Evolutionary conservation across 2,329 filamentous ascomycete genomes (phyloP), one percentile per base, ranked within the genome.

Genomic region (Periconia macrospinosa): DNA sequence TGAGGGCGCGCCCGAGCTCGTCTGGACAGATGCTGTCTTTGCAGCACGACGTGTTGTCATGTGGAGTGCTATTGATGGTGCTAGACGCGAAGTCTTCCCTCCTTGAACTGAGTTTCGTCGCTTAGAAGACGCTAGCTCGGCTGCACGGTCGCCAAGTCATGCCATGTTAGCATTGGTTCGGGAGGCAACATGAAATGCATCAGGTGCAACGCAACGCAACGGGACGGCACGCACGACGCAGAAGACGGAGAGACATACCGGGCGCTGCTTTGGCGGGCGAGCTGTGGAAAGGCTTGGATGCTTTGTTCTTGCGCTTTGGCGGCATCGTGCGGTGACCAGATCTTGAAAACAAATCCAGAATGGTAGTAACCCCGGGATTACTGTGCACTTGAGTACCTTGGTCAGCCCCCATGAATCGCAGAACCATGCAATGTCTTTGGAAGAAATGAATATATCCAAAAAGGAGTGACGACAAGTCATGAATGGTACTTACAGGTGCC

Each of bases 41-140:
- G 71, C 70, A 67, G 73, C 72, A 62, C 71, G 71, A 53, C 78
- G 73, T 47, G 77, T 80, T 53, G 75, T 79, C 78, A 81, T 81
- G 67, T 79, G 77, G 63, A 79, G 69, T 49, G 77, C 76, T 67
- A 75, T 72, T 55, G 77, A 76, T 58, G 77, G 77, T 67, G 76
- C 74, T 58, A 79, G 76, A 61, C 75, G 69, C 59, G 71, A 71
- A 57, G 68, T 62, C 61, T 64, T 72, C 53, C 56, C 61, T 61
- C 63, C 63, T 55, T 63, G 66, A 59, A 61, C 54, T 66, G 57
- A 65, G 65, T 59, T 62, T 57, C 59, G 67, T 74, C 68, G 71
- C 69, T 72, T 74, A 70, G 62, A 51, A 18, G 41, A 40, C 46
- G 23, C 43, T 45, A 45, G 43, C 43, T 45, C 43, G 43, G 43